A percentile compares a stretch with the other conserved stretches of the same genome.
Evolutionary conservation across 129 eudicot genomes (phyloP).

Genomic region (Tagetes patula): DNA sequence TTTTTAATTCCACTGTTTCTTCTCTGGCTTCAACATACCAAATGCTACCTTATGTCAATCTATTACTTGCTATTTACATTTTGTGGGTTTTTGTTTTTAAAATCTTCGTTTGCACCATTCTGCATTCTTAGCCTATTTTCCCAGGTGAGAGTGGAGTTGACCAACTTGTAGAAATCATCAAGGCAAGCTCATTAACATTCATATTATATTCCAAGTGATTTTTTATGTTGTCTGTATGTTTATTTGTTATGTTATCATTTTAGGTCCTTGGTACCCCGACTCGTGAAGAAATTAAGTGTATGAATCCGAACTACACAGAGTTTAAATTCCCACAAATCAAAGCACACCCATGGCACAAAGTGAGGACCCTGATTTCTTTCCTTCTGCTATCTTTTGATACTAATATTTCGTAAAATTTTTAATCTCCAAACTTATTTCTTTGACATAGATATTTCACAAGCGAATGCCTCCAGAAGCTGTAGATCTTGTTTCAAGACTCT

Average conservation of each 20-base stretch:
- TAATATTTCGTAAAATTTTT: not conserved
- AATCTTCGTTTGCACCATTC: conserved; percentile 1
- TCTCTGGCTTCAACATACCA: not conserved
- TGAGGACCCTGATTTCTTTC: conserved; percentile 19
- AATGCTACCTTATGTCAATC: not conserved
- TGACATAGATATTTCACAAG: conserved; percentile 60
- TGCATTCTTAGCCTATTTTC: conserved; percentile 56
- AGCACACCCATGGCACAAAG: conserved; percentile 80
- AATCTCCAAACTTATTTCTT: not conserved
- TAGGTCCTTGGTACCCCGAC: conserved; percentile 84
- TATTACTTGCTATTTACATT: not conserved
- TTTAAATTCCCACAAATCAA: conserved; percentile 64
- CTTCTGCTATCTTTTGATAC: conserved; percentile 8
- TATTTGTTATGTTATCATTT: conserved; percentile 2
- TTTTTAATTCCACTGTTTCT: not conserved
- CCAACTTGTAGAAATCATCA: conserved; percentile 70
- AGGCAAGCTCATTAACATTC: conserved; percentile 32
- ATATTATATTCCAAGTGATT: not conserved
- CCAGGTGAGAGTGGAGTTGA: conserved; percentile 84
- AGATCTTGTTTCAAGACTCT: conserved; percentile 67
- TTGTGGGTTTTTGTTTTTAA: not conserved
- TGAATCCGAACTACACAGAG: conserved; percentile 77
- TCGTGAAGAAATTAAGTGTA: conserved; percentile 70
- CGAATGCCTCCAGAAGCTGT: conserved; percentile 73
- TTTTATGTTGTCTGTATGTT: not conserved